These are phyloP conservation scores for Porcisia hertigi DNA, from an alignment of 208 protist species.

Conservation along the genomic window DNA sequence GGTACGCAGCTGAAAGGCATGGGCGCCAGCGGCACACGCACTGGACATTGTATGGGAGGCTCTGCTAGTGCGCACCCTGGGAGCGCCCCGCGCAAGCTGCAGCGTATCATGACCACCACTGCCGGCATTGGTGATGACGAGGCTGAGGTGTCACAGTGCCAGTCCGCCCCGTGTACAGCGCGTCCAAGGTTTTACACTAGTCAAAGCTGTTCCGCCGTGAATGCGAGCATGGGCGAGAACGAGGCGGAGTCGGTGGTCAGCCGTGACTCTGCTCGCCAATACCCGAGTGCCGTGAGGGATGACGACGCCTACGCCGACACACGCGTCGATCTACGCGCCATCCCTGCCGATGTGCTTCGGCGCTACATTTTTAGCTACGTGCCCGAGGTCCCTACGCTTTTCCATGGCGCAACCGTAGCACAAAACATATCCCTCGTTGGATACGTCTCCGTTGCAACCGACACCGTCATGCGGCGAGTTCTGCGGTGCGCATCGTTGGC, in stretches of 20 bases:
- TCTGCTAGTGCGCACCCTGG: not conserved
- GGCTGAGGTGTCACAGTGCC: not conserved
- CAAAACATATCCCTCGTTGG: slow-evolving; percentile 71
- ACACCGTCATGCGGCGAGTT: slow-evolving; percentile 38
- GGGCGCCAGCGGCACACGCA: slow-evolving; percentile 6
- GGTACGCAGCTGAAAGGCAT: not conserved
- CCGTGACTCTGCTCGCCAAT: not conserved
- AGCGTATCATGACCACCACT: not conserved
- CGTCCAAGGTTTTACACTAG: not conserved
- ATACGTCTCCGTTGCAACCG: slow-evolving; percentile 50
- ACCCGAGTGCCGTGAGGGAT: not conserved
- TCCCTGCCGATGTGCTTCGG: slow-evolving; percentile 51
- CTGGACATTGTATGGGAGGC: not conserved
- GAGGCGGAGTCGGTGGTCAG: no score
- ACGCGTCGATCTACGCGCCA: slow-evolving; percentile 29
- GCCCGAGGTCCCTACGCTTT: slow-evolving; percentile 57
- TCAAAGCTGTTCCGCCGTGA: not conserved
- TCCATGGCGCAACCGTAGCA: slow-evolving; percentile 61
- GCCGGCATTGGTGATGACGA: not conserved
- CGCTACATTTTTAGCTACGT: slow-evolving; percentile 72
- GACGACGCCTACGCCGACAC: not conserved
- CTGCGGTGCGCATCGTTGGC: slow-evolving; percentile 43
- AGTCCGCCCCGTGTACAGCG: not conserved
- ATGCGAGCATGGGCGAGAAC: not conserved
- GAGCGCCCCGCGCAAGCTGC: not conserved